Conservation (phyloP, 2,329 filamentous ascomycete genomes). For the Claviceps paspali region DNA sequence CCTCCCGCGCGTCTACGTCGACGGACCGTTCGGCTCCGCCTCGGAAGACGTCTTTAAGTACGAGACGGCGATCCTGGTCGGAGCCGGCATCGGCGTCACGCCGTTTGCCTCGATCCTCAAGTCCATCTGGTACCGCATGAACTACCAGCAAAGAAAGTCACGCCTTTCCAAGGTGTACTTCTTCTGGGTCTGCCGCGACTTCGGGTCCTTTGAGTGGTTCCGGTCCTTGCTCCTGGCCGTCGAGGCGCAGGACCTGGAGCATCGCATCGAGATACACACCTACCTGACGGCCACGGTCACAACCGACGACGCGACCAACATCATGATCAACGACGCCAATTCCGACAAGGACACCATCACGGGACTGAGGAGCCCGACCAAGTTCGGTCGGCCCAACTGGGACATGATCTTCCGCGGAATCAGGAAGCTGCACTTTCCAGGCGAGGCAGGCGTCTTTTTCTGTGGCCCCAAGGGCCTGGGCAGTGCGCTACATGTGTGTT, state of each 20-base stretch:
- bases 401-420: conserved; percentile 80
- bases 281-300: conserved; percentile 82
- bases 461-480: conserved; percentile 71
- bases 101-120: conserved; percentile 78
- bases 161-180: conserved; percentile 77
- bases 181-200: conserved; percentile 84
- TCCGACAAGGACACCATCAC: conserved; percentile 76
- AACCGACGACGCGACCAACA: conserved; percentile 72
- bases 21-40: conserved; percentile 73
- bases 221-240: conserved; percentile 69
- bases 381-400: conserved; percentile 80
- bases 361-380: conserved; percentile 65
- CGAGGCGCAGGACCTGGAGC: conserved; percentile 70
- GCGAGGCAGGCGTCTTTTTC: conserved; percentile 69
- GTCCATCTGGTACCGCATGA: conserved; percentile 88
- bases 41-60: conserved; percentile 87
- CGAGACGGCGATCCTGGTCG: conserved; percentile 63
- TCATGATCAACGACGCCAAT: conserved; percentile 84
- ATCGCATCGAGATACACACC: conserved; percentile 78
- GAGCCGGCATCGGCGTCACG: conserved; percentile 74
- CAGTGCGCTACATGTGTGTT: conserved; percentile 64
- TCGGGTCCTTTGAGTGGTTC: conserved; percentile 84
- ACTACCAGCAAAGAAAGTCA: conserved; percentile 68
- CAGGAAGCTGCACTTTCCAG: conserved; percentile 59
- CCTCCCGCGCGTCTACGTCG: conserved; percentile 65